Evolutionary conservation across 495 filamentous ascomycete species (phyloP).

Genomic region (Penicillium samsonianum): DNA sequence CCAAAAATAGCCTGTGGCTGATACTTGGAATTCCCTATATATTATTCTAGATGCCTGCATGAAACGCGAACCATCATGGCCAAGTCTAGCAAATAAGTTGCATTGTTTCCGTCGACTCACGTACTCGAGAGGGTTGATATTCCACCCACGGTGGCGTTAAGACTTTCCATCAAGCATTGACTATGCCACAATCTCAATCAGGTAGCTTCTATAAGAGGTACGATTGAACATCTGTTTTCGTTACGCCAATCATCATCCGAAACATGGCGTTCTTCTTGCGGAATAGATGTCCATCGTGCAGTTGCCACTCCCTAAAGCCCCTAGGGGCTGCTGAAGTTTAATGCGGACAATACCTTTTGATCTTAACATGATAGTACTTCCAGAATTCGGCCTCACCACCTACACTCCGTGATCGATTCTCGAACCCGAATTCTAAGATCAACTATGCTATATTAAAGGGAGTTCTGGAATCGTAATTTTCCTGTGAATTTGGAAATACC

Average conservation of each 20-base stretch:
- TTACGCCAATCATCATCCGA: background rate
- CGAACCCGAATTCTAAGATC: background rate
- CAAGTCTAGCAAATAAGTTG: background rate
- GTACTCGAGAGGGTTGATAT: background rate
- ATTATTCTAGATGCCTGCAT: background rate
- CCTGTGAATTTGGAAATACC: background rate
- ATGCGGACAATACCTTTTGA: background rate
- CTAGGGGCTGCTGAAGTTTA: background rate
- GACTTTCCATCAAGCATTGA: background rate
- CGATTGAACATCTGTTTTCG: background rate
- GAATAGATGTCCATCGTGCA: background rate
- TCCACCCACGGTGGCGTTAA: background rate
- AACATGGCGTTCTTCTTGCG: background rate
- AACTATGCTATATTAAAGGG: background rate
- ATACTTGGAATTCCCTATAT: background rate
- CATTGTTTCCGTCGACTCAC: background rate
- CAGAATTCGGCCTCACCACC: background rate
- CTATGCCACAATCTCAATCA: background rate
- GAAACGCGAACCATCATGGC: background rate
- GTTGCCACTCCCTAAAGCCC: background rate
- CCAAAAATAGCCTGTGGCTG: constrained; percentile 7
- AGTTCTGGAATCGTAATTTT: background rate
- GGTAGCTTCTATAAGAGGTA: background rate
- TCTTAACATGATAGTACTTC: background rate
- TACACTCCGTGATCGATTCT: background rate